phyloP scores from a whole-genome alignment of 495 filamentous ascomycete species.

The Talaromyces nanjingensis region DNA sequence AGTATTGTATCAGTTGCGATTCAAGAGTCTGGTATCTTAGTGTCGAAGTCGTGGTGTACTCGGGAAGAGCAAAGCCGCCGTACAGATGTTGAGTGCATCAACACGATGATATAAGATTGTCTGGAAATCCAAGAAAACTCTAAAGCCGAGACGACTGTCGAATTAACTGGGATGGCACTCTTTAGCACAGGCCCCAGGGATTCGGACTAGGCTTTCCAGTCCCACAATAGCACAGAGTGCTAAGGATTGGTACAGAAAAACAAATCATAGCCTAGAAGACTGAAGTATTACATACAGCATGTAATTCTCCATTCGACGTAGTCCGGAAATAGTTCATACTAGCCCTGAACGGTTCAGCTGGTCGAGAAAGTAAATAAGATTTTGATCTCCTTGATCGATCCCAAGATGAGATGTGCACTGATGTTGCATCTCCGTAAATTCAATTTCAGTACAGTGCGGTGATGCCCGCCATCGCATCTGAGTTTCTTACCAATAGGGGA shows the following conservation, averaged over 20 bases:
- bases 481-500: background rate
- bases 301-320: background rate
- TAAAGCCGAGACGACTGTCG: background rate
- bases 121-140: background rate
- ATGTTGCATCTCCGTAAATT: background rate
- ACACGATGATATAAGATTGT: background rate
- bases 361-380: background rate
- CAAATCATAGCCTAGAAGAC: background rate
- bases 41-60: background rate
- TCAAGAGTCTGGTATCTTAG: background rate
- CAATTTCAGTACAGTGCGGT: background rate
- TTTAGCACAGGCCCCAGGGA: background rate
- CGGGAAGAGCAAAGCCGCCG: background rate
- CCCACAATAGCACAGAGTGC: background rate
- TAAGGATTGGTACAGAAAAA: background rate
- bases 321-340: background rate
- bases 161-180: background rate
- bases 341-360: background rate
- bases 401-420: background rate
- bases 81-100: background rate
- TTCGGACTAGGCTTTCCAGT: background rate
- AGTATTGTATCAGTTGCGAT: background rate
- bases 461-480: background rate
- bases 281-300: constrained; percentile 1
- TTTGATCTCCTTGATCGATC: background rate